Evolutionary conservation across 306 rosid species (phyloP), one percentile per base, ranked within the genome.

Genomic region (Inga laurina): DNA sequence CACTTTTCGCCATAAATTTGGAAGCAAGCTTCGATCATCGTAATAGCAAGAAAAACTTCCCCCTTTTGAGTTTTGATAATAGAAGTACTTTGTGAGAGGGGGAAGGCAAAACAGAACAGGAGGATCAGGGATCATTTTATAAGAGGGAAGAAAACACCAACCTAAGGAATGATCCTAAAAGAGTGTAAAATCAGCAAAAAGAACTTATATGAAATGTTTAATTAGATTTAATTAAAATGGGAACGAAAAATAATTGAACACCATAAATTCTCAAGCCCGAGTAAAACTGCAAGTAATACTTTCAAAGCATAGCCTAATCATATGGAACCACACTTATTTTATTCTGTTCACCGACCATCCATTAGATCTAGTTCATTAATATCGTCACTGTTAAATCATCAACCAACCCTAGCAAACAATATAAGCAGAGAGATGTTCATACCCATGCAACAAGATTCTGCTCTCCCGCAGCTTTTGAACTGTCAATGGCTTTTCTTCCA

Each of bases 371-470:
- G 24, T 77, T 68, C 32, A 81, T 27, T 70, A 46, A 45, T 76
- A 64, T 76, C 39, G 65, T 46, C 19, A 61, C 44, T 13, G 35
- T 24, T 27, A 76, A 70, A 59, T 61, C 79, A 69, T 24, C 64
- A 62, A 62, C 24, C 68, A 45, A 19, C 27, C 76, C 65, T 13
- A 30, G 10, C 2, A 67, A 75, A 79, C 12, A 27, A 75, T 43
- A 75, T 45, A 75, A 32, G 71, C 32, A 22, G 82, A n/a, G 15
- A 12, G 48, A 48, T 32, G 68, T 45, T 88, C 91, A 87, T 90
- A 96, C 99, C 97, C 99, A 96, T 35, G 97, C 93, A 85, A 96
- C 99, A 79, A 96, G 91, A 89, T 92, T 92, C 84, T 93, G 99
- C 84, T 95, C 99, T 78, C 90, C 96, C 30, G 91, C 87, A 79